Evolutionary conservation across 1,284 basidiomycete genomes (phyloP).

Genomic region (Sparassis latifolia): DNA sequence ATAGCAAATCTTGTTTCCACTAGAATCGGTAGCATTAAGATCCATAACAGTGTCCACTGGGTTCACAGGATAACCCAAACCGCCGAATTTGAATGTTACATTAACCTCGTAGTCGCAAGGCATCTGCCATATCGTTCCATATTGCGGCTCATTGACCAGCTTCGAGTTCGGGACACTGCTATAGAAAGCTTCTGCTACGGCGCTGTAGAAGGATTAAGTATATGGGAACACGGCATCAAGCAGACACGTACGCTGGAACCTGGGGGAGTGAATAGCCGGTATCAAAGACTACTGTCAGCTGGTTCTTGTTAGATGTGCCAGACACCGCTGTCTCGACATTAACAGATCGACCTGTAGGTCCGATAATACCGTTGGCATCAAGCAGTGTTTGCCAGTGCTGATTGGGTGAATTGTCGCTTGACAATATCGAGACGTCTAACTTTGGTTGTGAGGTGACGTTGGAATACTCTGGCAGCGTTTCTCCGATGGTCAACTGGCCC

Average conservation of each 20-base stretch:
- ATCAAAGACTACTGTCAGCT: slow-evolving; percentile 47
- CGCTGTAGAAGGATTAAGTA: slow-evolving; percentile 23
- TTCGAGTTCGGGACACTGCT: slow-evolving; percentile 37
- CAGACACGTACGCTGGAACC: slow-evolving; percentile 36
- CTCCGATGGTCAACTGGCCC: slow-evolving; percentile 30
- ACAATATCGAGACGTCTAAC: slow-evolving; percentile 22
- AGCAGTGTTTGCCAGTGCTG: slow-evolving; percentile 29
- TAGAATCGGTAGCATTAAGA: slow-evolving; percentile 13
- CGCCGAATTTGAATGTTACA: slow-evolving; percentile 49
- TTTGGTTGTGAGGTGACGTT: slow-evolving; percentile 24
- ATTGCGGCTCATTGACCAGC: slow-evolving; percentile 30
- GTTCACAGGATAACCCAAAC: slow-evolving; percentile 46
- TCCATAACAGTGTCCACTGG: slow-evolving; percentile 40
- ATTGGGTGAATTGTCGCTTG: slow-evolving; percentile 9
- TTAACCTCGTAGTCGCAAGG: slow-evolving; percentile 53
- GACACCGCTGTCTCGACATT: slow-evolving; percentile 35
- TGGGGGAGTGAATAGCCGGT: slow-evolving; percentile 57
- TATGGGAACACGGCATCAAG: background rate
- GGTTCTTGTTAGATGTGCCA: slow-evolving; percentile 32
- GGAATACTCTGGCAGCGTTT: slow-evolving; percentile 24
- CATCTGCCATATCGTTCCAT: slow-evolving; percentile 45
- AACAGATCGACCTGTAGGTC: slow-evolving; percentile 33
- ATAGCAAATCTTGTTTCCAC: slow-evolving; percentile 15
- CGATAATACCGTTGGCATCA: slow-evolving; percentile 25
- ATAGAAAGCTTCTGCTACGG: slow-evolving; percentile 48